A percentile compares a stretch with the other conserved stretches of the same genome.
Evolutionary conservation across 2,329 filamentous ascomycete genomes (phyloP).

Genomic region (Pseudogymnoascus verrucosus): DNA sequence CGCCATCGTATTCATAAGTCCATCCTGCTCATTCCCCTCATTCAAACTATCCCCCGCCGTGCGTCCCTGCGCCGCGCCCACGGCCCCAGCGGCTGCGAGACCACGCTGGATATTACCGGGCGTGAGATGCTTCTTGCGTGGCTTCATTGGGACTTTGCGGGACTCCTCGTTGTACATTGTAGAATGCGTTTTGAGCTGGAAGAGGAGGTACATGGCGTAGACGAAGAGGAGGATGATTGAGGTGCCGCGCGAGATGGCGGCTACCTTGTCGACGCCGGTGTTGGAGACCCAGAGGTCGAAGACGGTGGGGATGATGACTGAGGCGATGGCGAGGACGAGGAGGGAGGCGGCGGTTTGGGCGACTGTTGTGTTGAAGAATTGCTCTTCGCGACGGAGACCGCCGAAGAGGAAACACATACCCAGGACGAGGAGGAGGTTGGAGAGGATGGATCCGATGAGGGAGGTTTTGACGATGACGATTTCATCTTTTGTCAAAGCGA

Average conservation of each 20-base stretch:
- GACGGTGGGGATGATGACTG: conserved; percentile 82
- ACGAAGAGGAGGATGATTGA: conserved; percentile 75
- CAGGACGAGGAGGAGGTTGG: conserved; percentile 80
- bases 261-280: conserved; percentile 38
- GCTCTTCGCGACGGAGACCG: conserved; percentile 61
- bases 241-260: conserved; percentile 61
- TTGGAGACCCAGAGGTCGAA: conserved; percentile 53
- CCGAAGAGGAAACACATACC: conserved; percentile 88
- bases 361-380: conserved; percentile 87
- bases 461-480: conserved; percentile 85
- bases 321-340: conserved; percentile 63
- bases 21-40: conserved; percentile 23
- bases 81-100: conserved; percentile 25
- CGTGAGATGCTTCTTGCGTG: conserved; percentile 33
- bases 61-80: conserved; percentile 25
- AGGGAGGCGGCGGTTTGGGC: conserved; percentile 76
- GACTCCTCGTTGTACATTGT: conserved; percentile 72
- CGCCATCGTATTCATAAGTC: conserved; percentile 34
- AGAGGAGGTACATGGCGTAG: conserved; percentile 77
- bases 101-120: conserved; percentile 25
- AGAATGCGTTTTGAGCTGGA: conserved; percentile 82
- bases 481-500: conserved; percentile 62
- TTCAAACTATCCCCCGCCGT: conserved; percentile 13
- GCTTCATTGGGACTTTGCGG: conserved; percentile 62
- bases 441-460: conserved; percentile 83